Conservation (phyloP, 805 yeast genomes). For the Cyberlindnera maclurae region DNA sequence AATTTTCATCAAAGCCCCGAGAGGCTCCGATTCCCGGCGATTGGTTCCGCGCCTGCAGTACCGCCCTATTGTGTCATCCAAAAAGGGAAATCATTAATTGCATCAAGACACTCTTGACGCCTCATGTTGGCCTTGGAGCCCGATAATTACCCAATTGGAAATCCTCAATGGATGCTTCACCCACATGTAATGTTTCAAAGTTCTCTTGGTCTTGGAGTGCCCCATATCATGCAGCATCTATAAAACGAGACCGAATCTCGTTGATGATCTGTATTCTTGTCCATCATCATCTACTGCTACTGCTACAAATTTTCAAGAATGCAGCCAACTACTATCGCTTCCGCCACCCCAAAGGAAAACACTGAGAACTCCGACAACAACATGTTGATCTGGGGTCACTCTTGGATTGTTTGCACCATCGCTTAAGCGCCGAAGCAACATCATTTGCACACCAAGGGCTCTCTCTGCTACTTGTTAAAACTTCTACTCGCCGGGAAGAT, state of each 20-base stretch:
- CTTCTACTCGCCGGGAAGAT: background rate
- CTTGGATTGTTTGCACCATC: slow-evolving; percentile 9
- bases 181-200: background rate
- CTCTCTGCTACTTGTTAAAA: no score
- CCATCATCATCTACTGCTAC: background rate
- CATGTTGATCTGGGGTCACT: slow-evolving; percentile 3
- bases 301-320: slow-evolving; percentile 1
- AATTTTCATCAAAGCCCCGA: background rate
- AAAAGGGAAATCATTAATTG: background rate
- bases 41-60: background rate
- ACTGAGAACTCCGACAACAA: slow-evolving; percentile 10
- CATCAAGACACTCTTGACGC: background rate
- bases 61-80: background rate
- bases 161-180: background rate
- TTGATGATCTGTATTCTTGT: background rate
- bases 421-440: slow-evolving; percentile 6
- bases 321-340: slow-evolving; percentile 7
- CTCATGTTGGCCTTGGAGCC: no score
- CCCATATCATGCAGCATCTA: background rate
- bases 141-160: no score
- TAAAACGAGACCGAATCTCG: background rate
- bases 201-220: background rate
- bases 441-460: no score
- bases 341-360: slow-evolving; percentile 10
- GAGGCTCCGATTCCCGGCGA: no score